phyloP scores from a whole-genome alignment of 2,329 filamentous ascomycete genomes.

The Verticillium dahliae region DNA sequence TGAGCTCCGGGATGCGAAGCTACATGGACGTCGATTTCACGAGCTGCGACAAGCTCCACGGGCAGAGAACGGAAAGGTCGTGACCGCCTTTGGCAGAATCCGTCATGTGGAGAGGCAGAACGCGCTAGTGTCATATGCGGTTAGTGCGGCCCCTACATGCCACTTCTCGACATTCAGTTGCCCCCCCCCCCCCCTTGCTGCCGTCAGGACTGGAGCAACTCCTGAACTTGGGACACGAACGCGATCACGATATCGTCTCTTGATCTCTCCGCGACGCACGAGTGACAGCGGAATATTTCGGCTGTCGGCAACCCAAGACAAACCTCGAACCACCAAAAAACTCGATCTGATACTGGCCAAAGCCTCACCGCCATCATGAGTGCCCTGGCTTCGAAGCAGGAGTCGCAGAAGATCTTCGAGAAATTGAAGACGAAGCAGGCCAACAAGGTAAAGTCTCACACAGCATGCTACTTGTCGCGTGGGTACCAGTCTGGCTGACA shows the following conservation, averaged over 20 bases:
- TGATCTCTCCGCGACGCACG: neutral
- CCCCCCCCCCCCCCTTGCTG: neutral
- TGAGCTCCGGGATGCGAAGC: neutral
- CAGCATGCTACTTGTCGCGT: neutral
- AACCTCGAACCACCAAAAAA: neutral
- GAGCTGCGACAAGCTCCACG: conserved; percentile 3
- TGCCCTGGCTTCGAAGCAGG: conserved; percentile 76
- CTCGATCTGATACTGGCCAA: neutral
- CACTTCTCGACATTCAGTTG: conserved; percentile 10
- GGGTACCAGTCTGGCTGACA: neutral
- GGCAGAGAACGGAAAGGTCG: neutral
- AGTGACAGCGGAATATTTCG: neutral
- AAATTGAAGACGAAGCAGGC: conserved; percentile 91
- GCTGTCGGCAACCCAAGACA: neutral
- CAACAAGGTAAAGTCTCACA: conserved; percentile 67
- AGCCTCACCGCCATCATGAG: conserved; percentile 42
- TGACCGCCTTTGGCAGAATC: conserved; percentile 32
- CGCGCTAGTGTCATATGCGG: neutral
- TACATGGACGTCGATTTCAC: conserved; percentile 1
- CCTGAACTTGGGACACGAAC: conserved; percentile 14
- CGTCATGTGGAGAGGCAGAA: neutral
- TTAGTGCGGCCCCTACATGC: conserved; percentile 10
- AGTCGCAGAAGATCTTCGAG: conserved; percentile 96
- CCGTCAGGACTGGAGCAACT: conserved; percentile 5
- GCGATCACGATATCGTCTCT: conserved; percentile 5